These are phyloP conservation scores for Microbotryum lychnidis-dioicae DNA, from an alignment of 1,284 basidiomycete species.

Conservation along the genomic window DNA sequence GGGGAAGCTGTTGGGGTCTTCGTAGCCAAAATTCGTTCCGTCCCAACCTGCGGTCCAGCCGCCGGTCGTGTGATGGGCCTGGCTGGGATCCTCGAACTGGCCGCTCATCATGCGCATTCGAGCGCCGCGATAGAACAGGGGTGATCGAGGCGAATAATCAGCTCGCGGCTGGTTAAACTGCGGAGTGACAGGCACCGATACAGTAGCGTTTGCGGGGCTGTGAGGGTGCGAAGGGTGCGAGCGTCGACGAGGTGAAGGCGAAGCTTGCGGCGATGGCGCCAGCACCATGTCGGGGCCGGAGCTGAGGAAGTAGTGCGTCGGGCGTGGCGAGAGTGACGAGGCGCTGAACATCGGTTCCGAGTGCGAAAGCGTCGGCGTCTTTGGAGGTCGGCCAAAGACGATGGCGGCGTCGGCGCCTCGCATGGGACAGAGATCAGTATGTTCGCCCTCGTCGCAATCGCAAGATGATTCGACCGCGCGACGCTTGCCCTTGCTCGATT, in stretches of 20 bases:
- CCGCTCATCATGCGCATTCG: conserved; percentile 23
- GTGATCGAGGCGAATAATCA: conserved; percentile 29
- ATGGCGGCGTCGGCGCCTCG: too few species aligned
- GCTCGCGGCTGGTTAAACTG: conserved; percentile 12
- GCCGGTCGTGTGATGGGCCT: background rate
- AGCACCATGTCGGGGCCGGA: conserved; percentile 18
- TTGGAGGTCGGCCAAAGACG: too few species aligned
- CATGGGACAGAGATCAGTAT: conserved; percentile 17
- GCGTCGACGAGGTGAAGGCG: conserved; percentile 17
- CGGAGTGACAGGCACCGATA: conserved; percentile 21
- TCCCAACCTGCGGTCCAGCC: conserved; percentile 12
- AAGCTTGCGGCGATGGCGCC: conserved; percentile 21
- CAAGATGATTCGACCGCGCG: background rate
- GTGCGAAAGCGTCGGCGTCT: conserved; percentile 13
- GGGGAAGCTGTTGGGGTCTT: conserved; percentile 1
- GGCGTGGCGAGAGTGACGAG: conserved; percentile 15
- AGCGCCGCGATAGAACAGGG: conserved; percentile 16
- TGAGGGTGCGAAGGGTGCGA: background rate
- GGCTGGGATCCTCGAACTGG: conserved; percentile 8
- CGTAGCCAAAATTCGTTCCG: conserved; percentile 7
- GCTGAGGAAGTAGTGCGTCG: conserved; percentile 15
- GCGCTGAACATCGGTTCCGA: conserved; percentile 23
- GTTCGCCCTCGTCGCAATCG: conserved; percentile 25
- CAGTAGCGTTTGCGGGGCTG: background rate
- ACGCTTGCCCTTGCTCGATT: too few species aligned